Base-by-base conservation (phyloP, 2,329 filamentous ascomycete species). In the Aspergillus sclerotialis region DNA sequence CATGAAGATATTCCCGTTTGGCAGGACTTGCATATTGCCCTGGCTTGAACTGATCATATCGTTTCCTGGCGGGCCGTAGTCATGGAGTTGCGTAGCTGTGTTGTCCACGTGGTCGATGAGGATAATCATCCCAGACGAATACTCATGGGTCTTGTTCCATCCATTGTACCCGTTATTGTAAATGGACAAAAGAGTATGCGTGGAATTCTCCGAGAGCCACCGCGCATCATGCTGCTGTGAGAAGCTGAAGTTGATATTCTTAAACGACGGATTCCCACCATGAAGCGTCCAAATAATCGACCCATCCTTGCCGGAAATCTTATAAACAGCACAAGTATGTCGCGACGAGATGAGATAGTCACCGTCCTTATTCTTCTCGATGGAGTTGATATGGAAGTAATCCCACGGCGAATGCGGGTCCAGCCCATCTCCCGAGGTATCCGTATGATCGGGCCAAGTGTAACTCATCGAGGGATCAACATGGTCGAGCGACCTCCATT, bases 401-500 rank as follows among this genome's bases (percentile, higher is more conserved):
- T 67, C 64, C 61, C 63, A 66, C 2, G 63, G 67, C 11, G 64
- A 64, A 36, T 60, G 51, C 31, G 64, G 60, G 23, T 63, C 55
- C 36, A 70, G 46, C 14, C 68, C 70, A 19, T 67, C 64, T n/a
- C 70, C 69, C 18, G 67, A 64, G 5, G 63, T 64, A 42, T 65
- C 62, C 9, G 62, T 64, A 18, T 63, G 59, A 15, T 52, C 54
- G 5, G 69, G 66, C 37, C 58, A 56, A 23, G 68, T 71, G 54
- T 68, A 73, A 32, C 63, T 66, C 24, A 60, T 53, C 2, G 61
- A 61, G 1, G 67, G 68, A 42, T 69, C 64, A 28, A 72, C 58
- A 46, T 72, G 68, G 41, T 71, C 67, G 21, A 70, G 55, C 14
- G 66, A 67, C 18, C 64, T 60, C 69, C 69, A 72, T 42, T 72